Evolutionary conservation across 805 yeast species (phyloP), one percentile per base, ranked within the genome.

Genomic region (Ogataea naganishii): DNA sequence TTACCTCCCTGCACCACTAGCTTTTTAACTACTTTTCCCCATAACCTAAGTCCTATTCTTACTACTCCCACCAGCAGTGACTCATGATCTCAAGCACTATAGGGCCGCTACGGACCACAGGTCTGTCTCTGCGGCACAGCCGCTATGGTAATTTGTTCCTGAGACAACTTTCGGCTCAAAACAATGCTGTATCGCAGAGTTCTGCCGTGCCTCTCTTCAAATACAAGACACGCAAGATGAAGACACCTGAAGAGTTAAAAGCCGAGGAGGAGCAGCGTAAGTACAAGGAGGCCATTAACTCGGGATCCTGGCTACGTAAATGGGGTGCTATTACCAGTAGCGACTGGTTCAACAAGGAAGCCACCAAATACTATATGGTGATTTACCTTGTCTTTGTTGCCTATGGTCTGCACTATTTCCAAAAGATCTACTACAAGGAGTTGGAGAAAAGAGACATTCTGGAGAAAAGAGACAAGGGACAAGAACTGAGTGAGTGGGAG

Each of bases 361-460:
- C 80, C 63, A 76, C 86, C 5, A 70, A 72, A 41, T 73, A 66
- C 47, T 71, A 80, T 38, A 47, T 81, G 24, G 72, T 69, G n/a
- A 67, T 73, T 3, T 80, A 80, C 47, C 61, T 62, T 2, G 57
- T 68, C 7, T 69, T 78, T 44, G 49, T 75, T 18, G 59, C 69
- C 14, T 69, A 76, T 34, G 82, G 84, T 30, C 64, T 72, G 34
- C 66, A 66, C 46, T 75, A 76, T 49, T 76, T 80, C 74, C 63
- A 73, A 42, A 80, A 79, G 44, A 51, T 80, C 29, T 80, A 70
- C 49, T 56, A 62, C 26, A 75, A 75, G 52, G 89, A 81, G 37
- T 60, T 69, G 34, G 84, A 79, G 44, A 56, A 74, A 35, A 56
- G 51, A 29, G 52, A 47, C 13, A 35, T 57, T 29, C 30, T 51